Percentiles rank a stretch among this genome's conserved stretches.
phyloP scores from a whole-genome alignment of 1,139 yeast genomes.

The Magnusiomyces tetraspermus region DNA sequence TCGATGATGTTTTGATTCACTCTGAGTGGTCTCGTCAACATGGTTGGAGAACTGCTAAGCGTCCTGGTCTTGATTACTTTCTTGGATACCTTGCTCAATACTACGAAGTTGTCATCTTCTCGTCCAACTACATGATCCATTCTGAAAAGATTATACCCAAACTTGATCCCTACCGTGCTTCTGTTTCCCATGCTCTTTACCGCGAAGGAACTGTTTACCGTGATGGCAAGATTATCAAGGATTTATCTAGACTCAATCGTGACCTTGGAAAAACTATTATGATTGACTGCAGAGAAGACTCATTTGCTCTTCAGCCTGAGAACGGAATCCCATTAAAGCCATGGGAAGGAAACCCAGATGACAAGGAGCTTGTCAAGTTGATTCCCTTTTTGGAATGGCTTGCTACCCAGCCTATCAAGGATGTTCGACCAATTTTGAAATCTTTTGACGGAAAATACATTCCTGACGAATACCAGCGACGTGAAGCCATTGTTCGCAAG shows the following conservation, averaged over 20 bases:
- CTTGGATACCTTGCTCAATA: slow-evolving; percentile 89
- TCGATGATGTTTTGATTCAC: slow-evolving; percentile 85
- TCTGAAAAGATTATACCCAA: slow-evolving; percentile 78
- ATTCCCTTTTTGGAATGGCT: slow-evolving; percentile 92
- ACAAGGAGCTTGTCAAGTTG: slow-evolving; percentile 57
- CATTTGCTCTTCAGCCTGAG: slow-evolving; percentile 79
- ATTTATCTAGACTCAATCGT: slow-evolving; percentile 80
- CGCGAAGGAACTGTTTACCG: slow-evolving; percentile 87
- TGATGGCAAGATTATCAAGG: slow-evolving; percentile 70
- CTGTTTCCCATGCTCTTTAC: slow-evolving; percentile 74
- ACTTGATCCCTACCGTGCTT: slow-evolving; percentile 88
- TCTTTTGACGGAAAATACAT: slow-evolving; percentile 60
- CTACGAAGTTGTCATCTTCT: slow-evolving; percentile 88
- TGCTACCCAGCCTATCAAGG: slow-evolving; percentile 84
- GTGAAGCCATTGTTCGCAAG: slow-evolving; percentile 68
- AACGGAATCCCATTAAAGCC: slow-evolving; percentile 75
- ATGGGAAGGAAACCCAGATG: slow-evolving; percentile 85
- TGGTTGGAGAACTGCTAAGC: slow-evolving; percentile 98
- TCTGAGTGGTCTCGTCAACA: slow-evolving; percentile 84
- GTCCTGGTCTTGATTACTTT: slow-evolving; percentile 97
- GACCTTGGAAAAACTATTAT: slow-evolving; percentile 73
- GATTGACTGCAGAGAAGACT: slow-evolving; percentile 67
- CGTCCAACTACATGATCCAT: slow-evolving; percentile 76
- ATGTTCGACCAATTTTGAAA: slow-evolving; percentile 78
- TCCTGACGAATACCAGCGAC: slow-evolving; percentile 67